Percentiles rank a stretch among this genome's conserved stretches.
phyloP scores from a whole-genome alignment of 106 monocot genomes.

The Dendrobium nobile region DNA sequence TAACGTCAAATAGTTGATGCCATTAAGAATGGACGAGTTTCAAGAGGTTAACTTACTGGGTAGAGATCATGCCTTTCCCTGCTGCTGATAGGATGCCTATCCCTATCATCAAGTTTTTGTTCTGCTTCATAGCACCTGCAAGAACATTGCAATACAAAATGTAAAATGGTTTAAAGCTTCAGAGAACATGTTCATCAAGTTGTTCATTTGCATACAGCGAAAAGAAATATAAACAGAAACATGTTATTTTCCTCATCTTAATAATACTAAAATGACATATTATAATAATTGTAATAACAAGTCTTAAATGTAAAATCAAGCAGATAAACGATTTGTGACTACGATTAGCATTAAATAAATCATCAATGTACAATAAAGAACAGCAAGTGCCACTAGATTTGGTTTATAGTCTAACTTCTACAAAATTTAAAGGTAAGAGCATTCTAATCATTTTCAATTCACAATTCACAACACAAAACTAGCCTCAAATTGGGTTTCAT shows the following conservation, averaged over 20 bases:
- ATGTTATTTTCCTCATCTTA: background rate
- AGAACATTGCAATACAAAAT: background rate
- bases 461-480: too few species aligned
- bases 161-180: background rate
- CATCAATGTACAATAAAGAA: background rate
- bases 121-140: slow-evolving; percentile 80
- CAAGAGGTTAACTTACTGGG: slow-evolving; percentile 38
- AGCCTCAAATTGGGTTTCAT: too few species aligned
- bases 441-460: background rate
- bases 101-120: slow-evolving; percentile 73
- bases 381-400: background rate
- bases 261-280: background rate
- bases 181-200: background rate
- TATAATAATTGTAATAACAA: background rate
- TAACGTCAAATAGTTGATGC: background rate
- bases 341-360: background rate
- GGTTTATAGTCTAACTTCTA: background rate
- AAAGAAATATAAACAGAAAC: background rate
- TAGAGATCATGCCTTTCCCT: slow-evolving; percentile 65
- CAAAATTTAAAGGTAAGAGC: background rate
- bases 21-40: background rate
- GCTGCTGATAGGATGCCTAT: slow-evolving; percentile 63
- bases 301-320: background rate
- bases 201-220: background rate
- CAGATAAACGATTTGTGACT: background rate